Evolutionary conservation across 2,329 filamentous ascomycete genomes (phyloP).

Genomic region (Fusarium longipes): DNA sequence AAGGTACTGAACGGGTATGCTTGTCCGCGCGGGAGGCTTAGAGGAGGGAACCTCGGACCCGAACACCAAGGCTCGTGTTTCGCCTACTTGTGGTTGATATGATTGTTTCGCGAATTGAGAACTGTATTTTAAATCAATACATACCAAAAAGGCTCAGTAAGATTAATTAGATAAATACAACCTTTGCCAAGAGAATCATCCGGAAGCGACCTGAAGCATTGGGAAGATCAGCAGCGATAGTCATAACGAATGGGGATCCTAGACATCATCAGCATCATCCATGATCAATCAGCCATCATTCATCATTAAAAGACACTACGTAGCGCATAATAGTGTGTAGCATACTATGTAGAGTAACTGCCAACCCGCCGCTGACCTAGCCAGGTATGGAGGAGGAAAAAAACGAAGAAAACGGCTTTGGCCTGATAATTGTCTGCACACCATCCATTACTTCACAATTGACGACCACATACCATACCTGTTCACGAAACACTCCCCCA

Average conservation of each 20-base stretch:
- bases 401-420: conserved; percentile 34
- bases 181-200: conserved; percentile 10
- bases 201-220: conserved; percentile 29
- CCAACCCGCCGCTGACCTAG: conserved; percentile 33
- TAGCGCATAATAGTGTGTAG: not conserved
- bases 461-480: conserved; percentile 16
- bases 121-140: conserved; percentile 34
- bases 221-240: conserved; percentile 33
- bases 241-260: conserved; percentile 15
- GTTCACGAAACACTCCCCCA: conserved; percentile 1
- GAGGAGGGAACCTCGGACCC: conserved; percentile 19
- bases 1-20: conserved; percentile 21
- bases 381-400: conserved; percentile 3
- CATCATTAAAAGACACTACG: conserved; percentile 27
- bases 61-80: conserved; percentile 16
- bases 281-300: conserved; percentile 34
- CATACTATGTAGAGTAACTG: not conserved
- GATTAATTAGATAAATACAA: not conserved
- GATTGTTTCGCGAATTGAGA: conserved; percentile 11
- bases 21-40: conserved; percentile 27
- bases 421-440: conserved; percentile 30
- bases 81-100: not conserved
- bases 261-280: conserved; percentile 37
- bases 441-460: conserved; percentile 26
- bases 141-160: not conserved